Evolutionary conservation across 805 yeast genomes (phyloP).

Genomic region (Saturnispora saitoi): DNA sequence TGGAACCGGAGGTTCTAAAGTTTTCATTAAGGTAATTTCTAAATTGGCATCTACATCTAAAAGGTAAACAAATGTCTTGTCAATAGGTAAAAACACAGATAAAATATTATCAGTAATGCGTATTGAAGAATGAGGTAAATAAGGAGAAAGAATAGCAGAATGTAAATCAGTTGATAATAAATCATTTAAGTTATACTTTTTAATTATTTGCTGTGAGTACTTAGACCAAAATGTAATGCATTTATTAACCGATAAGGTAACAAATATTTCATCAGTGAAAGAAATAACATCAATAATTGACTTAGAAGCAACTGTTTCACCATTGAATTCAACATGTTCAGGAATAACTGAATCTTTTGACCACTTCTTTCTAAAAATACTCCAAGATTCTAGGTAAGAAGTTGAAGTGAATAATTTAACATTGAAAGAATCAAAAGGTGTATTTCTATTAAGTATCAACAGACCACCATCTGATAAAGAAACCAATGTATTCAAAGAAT

Average conservation of each 20-base stretch:
- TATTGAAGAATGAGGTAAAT: constrained; percentile 16
- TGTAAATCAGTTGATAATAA: constrained; percentile 18
- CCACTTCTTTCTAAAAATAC: background rate
- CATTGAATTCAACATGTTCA: constrained; percentile 16
- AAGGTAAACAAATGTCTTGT: constrained; percentile 17
- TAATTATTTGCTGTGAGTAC: constrained; percentile 21
- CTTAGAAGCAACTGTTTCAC: constrained; percentile 18
- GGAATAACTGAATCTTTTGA: constrained; percentile 3
- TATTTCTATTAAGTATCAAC: constrained; percentile 39
- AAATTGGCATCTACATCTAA: constrained; percentile 13
- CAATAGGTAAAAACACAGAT: constrained; percentile 23
- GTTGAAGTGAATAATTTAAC: constrained; percentile 43
- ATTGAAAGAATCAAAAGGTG: constrained; percentile 14
- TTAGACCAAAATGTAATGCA: constrained; percentile 55
- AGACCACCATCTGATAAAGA: constrained; percentile 74
- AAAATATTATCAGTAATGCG: constrained; percentile 12
- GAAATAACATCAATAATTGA: constrained; percentile 18
- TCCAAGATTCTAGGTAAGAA: constrained; percentile 29
- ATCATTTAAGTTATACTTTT: constrained; percentile 19
- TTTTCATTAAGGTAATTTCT: constrained; percentile 6
- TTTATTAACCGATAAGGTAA: constrained; percentile 47
- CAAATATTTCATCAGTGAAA: constrained; percentile 11
- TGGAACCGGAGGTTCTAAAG: constrained; percentile 14
- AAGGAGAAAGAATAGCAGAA: constrained; percentile 15
- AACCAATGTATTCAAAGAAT: constrained; percentile 39